Evolutionary conservation across 164 flowering plant genomes (phyloP).

Genomic region (Paratinospora sagittata): DNA sequence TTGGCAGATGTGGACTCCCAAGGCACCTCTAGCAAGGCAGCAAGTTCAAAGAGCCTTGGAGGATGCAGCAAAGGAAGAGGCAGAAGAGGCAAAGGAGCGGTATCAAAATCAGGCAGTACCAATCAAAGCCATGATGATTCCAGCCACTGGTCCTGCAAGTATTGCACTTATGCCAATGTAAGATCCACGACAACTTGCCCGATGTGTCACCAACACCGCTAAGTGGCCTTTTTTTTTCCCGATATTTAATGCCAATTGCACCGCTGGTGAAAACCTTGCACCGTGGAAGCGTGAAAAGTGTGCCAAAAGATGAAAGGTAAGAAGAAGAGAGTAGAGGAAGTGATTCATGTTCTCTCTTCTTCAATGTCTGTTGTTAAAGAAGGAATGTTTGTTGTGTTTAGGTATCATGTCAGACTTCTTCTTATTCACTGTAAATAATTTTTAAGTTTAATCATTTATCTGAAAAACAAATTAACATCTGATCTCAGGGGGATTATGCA

Average conservation of each 20-base stretch:
- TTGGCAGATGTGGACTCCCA: slow-evolving; percentile 68
- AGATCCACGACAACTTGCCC: slow-evolving; percentile 42
- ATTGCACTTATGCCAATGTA: slow-evolving; percentile 66
- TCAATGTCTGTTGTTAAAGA: too few species aligned
- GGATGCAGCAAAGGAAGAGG: slow-evolving; percentile 48
- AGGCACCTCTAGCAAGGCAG: slow-evolving; percentile 48
- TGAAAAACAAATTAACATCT: background rate
- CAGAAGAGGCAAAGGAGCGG: slow-evolving; percentile 50
- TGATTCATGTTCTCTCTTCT: background rate
- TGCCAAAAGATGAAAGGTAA: background rate
- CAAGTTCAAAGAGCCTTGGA: slow-evolving; percentile 39
- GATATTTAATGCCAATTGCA: background rate
- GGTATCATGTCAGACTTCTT: background rate
- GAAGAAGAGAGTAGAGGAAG: background rate
- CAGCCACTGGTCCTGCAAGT: slow-evolving; percentile 70
- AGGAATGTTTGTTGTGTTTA: background rate
- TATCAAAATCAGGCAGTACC: slow-evolving; percentile 38
- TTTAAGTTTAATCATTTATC: background rate
- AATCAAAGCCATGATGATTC: slow-evolving; percentile 41
- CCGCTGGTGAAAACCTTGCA: too few species aligned
- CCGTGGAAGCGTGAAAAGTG: background rate
- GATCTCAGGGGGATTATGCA: too few species aligned
- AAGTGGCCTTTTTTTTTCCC: background rate
- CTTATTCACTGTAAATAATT: background rate
- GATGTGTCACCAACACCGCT: slow-evolving; percentile 55